phyloP scores from a whole-genome alignment of 345 rosid species.

The Eucalyptus sideroxylon region DNA sequence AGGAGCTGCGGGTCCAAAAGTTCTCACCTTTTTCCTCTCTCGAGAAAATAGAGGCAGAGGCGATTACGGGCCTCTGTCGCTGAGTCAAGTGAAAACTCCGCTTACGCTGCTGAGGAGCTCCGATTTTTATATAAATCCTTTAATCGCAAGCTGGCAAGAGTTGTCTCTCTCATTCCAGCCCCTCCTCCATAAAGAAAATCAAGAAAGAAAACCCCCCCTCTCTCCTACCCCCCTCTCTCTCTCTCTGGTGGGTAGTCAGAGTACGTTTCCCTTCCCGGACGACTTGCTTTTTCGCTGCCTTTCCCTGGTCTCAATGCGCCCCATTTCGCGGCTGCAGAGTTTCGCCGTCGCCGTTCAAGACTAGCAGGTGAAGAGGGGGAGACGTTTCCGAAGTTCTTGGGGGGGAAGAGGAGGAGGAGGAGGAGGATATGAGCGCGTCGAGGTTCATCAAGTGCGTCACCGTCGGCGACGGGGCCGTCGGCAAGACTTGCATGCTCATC shows the following conservation, averaged over 20 bases:
- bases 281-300: background rate
- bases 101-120: background rate
- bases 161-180: background rate
- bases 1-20: background rate
- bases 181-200: background rate
- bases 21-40: background rate
- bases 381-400: background rate
- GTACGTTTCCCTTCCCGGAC: background rate
- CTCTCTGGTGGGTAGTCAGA: background rate
- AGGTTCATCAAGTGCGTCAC: conserved; percentile 73
- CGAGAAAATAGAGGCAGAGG: background rate
- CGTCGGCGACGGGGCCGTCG: conserved; percentile 79
- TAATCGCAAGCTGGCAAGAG: background rate
- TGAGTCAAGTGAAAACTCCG: background rate
- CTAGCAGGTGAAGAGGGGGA: background rate
- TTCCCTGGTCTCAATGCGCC: background rate
- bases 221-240: background rate
- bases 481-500: conserved; percentile 71
- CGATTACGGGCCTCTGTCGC: background rate
- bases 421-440: conserved; percentile 44
- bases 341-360: background rate
- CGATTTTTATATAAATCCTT: background rate
- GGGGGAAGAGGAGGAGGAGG: background rate
- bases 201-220: background rate
- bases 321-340: background rate